Conservation (phyloP, 2,329 filamentous ascomycete species). For the Periconia sp. region DNA sequence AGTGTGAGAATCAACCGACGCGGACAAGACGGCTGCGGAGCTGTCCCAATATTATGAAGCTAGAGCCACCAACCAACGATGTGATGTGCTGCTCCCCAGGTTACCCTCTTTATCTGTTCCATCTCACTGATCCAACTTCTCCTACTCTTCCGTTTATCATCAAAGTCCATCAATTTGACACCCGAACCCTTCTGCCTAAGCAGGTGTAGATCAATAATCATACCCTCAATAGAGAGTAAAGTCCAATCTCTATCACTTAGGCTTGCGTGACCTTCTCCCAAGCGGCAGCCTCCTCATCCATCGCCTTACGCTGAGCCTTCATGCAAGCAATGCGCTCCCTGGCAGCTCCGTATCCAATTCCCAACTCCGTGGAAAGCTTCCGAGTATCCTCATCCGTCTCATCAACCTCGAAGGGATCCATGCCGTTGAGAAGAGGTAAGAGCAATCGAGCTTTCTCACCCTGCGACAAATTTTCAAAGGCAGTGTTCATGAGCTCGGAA, state of each 20-base stretch:
- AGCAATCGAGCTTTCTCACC: constrained; percentile 22
- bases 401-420: constrained; percentile 17
- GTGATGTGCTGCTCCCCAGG: too few relatives aligned
- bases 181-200: too few relatives aligned
- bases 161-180: neutral
- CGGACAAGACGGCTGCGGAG: neutral
- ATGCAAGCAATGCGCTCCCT: constrained; percentile 22
- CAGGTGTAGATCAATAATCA: too few relatives aligned
- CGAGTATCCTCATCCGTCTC: neutral
- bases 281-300: neutral
- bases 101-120: too few relatives aligned
- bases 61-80: too few relatives aligned
- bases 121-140: too few relatives aligned
- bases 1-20: neutral
- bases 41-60: too few relatives aligned
- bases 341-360: constrained; percentile 3
- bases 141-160: too few relatives aligned
- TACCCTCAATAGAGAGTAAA: too few relatives aligned
- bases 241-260: too few relatives aligned
- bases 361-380: neutral
- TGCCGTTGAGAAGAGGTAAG: constrained; percentile 18
- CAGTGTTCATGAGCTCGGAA: constrained; percentile 9
- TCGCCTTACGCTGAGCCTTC: constrained; percentile 7
- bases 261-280: neutral
- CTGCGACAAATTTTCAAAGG: constrained; percentile 11